Conservation (phyloP, 345 rosid genomes). For the Diplotaxis tenuifolia region DNA sequence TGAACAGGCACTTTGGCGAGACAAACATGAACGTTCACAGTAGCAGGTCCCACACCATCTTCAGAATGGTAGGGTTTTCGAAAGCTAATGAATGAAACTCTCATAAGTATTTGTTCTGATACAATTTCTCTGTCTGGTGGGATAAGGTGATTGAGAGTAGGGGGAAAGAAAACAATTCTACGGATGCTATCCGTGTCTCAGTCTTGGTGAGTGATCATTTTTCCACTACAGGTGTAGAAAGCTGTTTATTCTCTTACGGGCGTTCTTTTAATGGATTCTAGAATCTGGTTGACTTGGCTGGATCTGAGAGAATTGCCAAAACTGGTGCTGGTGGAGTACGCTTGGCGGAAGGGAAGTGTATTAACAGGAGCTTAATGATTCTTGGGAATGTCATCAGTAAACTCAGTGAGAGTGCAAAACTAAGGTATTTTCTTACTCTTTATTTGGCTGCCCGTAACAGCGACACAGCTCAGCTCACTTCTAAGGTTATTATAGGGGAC, state of each 20-base stretch:
- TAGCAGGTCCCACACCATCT: no score
- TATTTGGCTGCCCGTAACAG: background rate
- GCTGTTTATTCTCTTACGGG: background rate
- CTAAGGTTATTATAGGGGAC: conserved; percentile 53
- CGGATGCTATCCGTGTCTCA: conserved; percentile 83
- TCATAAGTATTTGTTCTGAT: no score
- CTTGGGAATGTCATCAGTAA: conserved; percentile 96
- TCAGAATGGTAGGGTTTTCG: no score
- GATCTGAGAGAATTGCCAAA: conserved; percentile 89
- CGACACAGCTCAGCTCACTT: conserved; percentile 14
- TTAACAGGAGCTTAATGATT: conserved; percentile 92
- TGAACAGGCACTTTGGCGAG: no score
- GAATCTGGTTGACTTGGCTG: conserved; percentile 96
- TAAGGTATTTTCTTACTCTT: conserved; percentile 51
- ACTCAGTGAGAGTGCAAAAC: conserved; percentile 74
- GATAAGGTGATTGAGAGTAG: conserved; percentile 91
- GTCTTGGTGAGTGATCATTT: conserved; percentile 58
- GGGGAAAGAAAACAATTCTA: conserved; percentile 48
- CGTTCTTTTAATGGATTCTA: conserved; percentile 32
- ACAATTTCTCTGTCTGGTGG: conserved; percentile 15
- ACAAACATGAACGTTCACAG: no score
- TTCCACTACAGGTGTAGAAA: background rate
- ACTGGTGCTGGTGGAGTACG: conserved; percentile 96
- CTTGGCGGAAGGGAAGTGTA: conserved; percentile 83
- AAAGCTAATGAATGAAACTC: no score